Evolutionary conservation across 176 grass and related monocot genomes (phyloP).

Genomic region (Olyra latifolia): DNA sequence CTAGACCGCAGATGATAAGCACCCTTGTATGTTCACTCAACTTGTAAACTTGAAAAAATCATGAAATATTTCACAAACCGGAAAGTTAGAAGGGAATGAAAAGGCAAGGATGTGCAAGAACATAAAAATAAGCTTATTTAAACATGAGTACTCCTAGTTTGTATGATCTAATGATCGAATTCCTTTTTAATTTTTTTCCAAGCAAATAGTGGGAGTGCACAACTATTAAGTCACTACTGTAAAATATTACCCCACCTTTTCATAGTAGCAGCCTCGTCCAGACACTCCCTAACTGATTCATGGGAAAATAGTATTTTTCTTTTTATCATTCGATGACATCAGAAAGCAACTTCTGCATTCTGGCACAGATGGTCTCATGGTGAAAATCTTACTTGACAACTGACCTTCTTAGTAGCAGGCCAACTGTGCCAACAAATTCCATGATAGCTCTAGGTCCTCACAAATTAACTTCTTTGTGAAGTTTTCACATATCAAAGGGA

Average conservation of each 20-base stretch:
- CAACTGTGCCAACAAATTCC: not conserved
- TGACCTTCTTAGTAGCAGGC: not conserved
- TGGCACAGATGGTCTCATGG: not conserved
- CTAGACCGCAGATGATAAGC: slow-evolving; percentile 84
- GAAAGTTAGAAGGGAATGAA: not conserved
- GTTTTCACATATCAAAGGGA: not conserved
- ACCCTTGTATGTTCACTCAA: slow-evolving; percentile 62
- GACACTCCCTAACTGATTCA: not conserved
- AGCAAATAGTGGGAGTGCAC: not conserved
- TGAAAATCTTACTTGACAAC: not conserved
- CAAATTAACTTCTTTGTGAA: not conserved
- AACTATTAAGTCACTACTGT: not conserved
- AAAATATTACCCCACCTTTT: not conserved
- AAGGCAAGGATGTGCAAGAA: not conserved
- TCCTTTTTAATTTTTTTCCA: not conserved
- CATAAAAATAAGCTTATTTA: not conserved
- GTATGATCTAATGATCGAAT: not conserved
- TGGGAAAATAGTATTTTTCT: not conserved
- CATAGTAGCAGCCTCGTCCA: not conserved
- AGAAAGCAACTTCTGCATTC: not conserved
- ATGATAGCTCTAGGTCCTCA: not conserved
- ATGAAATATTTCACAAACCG: slow-evolving; percentile 16
- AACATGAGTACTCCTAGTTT: not conserved
- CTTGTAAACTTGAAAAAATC: slow-evolving; percentile 76
- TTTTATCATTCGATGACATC: not conserved